These are phyloP conservation scores for Eucalyptus curtisii DNA, from an alignment of 345 rosid species.

Conservation along the genomic window DNA sequence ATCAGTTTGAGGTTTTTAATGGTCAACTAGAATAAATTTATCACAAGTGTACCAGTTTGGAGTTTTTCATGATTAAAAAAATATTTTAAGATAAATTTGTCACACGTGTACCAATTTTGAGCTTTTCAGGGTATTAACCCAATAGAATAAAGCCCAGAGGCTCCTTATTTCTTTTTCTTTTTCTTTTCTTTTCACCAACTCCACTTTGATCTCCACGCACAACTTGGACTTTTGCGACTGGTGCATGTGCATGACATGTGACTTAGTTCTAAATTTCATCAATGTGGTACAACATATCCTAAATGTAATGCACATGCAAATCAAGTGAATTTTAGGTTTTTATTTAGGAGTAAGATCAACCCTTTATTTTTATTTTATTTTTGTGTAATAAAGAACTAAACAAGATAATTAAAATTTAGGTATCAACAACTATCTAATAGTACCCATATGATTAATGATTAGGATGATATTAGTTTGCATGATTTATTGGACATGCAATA, in stretches of 20 bases:
- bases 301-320: neutral
- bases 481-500: neutral
- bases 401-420: neutral
- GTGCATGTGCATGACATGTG: neutral
- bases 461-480: neutral
- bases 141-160: too few relatives aligned
- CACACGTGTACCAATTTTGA: accelerated
- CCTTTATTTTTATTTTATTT: too few relatives aligned
- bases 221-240: accelerated
- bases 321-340: neutral
- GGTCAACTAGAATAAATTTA: too few relatives aligned
- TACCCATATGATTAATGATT: neutral
- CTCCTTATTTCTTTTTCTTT: too few relatives aligned
- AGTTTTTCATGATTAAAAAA: too few relatives aligned
- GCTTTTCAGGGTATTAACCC: accelerated
- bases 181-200: too few relatives aligned
- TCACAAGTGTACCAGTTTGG: accelerated
- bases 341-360: neutral
- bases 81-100: accelerated
- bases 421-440: neutral
- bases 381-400: neutral
- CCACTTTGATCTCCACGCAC: neutral
- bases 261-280: neutral
- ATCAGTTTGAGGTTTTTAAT: too few relatives aligned
- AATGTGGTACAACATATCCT: neutral